Conservation (phyloP, 2,329 filamentous ascomycete genomes). For the Fusarium keratoplasticum region DNA sequence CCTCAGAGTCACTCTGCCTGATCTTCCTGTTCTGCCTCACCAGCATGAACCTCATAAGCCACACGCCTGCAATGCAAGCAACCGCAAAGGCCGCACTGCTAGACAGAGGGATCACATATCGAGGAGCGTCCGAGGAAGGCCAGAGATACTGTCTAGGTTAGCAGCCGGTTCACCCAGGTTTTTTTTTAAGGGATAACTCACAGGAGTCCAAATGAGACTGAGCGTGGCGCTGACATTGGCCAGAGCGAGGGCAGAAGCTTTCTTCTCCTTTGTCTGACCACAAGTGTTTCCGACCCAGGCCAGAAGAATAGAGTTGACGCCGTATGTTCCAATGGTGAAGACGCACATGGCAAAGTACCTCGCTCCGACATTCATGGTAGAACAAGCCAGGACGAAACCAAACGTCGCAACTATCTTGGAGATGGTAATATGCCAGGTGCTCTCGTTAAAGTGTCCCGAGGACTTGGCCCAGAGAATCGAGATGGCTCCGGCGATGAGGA, state of each 20-base stretch:
- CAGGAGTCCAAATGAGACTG: slow-evolving; percentile 38
- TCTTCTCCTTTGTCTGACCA: slow-evolving; percentile 61
- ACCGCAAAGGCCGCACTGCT: slow-evolving; percentile 45
- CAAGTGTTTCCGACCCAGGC: slow-evolving; percentile 56
- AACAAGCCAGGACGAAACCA: slow-evolving; percentile 40
- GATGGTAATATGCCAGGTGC: slow-evolving; percentile 58
- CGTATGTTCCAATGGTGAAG: slow-evolving; percentile 50
- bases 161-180: neutral
- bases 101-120: slow-evolving; percentile 35
- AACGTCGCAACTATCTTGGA: slow-evolving; percentile 54
- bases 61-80: slow-evolving; percentile 47
- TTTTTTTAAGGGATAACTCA: neutral
- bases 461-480: slow-evolving; percentile 41
- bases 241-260: slow-evolving; percentile 55
- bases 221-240: slow-evolving; percentile 37
- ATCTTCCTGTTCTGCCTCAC: slow-evolving; percentile 44
- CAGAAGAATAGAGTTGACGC: slow-evolving; percentile 58
- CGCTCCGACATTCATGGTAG: slow-evolving; percentile 40
- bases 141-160: slow-evolving; percentile 30
- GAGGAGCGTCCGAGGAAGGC: slow-evolving; percentile 35
- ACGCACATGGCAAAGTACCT: slow-evolving; percentile 50
- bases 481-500: slow-evolving; percentile 50
- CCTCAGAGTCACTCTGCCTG: slow-evolving; percentile 38
- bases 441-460: slow-evolving; percentile 58
- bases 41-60: slow-evolving; percentile 44